These are phyloP conservation scores for Kandelia obovata DNA, from an alignment of 345 rosid genomes.

Conservation along the genomic window DNA sequence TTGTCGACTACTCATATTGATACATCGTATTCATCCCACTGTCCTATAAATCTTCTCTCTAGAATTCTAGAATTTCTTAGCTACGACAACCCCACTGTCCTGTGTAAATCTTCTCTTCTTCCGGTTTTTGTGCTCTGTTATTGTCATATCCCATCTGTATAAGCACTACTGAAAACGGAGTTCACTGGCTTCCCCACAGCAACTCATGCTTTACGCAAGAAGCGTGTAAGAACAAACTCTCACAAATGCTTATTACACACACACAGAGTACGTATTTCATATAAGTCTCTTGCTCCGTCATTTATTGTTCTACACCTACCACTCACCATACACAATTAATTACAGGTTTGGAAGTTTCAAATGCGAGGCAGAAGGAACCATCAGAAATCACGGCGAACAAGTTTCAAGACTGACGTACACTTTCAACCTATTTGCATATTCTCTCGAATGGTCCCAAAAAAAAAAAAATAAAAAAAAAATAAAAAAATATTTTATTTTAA, in stretches of 20 bases:
- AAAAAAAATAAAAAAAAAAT: too few relatives aligned
- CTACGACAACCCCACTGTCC: constrained; percentile 31
- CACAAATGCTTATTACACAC: constrained; percentile 7
- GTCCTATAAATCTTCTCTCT: too few relatives aligned
- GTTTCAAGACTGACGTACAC: constrained; percentile 7
- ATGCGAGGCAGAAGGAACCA: background rate
- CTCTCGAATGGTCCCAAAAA: background rate
- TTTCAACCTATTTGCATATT: background rate
- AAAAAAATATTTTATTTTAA: too few relatives aligned
- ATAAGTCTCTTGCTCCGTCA: background rate
- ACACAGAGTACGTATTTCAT: background rate
- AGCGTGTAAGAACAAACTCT: constrained; percentile 21
- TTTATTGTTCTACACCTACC: constrained; percentile 23
- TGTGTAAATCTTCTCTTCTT: constrained; percentile 8
- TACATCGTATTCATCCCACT: constrained; percentile 59
- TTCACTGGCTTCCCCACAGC: constrained; percentile 5
- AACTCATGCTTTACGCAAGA: background rate
- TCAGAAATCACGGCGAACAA: background rate
- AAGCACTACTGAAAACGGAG: background rate
- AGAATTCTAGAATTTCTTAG: too few relatives aligned
- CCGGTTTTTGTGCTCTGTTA: constrained; percentile 9
- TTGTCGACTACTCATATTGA: constrained; percentile 34
- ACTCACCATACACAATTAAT: constrained; percentile 21
- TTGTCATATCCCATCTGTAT: background rate
- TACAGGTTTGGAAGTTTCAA: constrained; percentile 8